Base-by-base conservation (phyloP, 768 basidiomycete genomes). In the Filobasidium floriforme region DNA sequence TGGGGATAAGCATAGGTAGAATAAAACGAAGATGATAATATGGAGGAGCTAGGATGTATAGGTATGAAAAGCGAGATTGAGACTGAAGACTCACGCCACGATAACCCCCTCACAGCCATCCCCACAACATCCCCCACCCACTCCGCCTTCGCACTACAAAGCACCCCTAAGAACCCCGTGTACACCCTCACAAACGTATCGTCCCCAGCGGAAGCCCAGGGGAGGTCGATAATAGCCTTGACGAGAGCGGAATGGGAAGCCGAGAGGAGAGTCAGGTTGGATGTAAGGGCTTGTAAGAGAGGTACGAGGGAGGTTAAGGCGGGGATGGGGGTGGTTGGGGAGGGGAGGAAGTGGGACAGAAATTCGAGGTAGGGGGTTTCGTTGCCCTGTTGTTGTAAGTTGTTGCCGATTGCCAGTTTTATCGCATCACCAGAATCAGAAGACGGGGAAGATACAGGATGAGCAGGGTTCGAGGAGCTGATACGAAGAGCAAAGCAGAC, bases 121-220 rank as follows among this genome's bases (percentile, higher is more conserved):
- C 83, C 83, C 6, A 97, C 85, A 7, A 97, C 86, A 61, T 89
- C 82, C 26, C 87, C 88, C 40, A 94, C 83, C 79, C 94, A 97
- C 80, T 96, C 91, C 67, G 93, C 90, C 68, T 88, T 82, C 26
- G 94, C 90, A 68, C 89, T 91, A 71, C 94, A 84, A 46, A 99
- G 85, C 82, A 93, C 90, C 29, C 90, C 89, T 59, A 92, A 85
- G 76, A 96, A 96, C 41, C 88, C 84, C 37, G 87, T 88, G 79
- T 94, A 97, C 5, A 87, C 86, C 78, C 88, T 88, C 61, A 93
- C 92, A 70, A 94, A 89, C 41, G 81, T 80, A 40, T 84, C 84
- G 73, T 94, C 92, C 29, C 78, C 77, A 79, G 91, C 85, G n/a
- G 86, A 89, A 18, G 89, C 87, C 96, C 96, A 99, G 14, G 92